These are phyloP conservation scores for Zoysia pacifica DNA, from an alignment of 176 grass and related monocot genomes.

Conservation along the genomic window DNA sequence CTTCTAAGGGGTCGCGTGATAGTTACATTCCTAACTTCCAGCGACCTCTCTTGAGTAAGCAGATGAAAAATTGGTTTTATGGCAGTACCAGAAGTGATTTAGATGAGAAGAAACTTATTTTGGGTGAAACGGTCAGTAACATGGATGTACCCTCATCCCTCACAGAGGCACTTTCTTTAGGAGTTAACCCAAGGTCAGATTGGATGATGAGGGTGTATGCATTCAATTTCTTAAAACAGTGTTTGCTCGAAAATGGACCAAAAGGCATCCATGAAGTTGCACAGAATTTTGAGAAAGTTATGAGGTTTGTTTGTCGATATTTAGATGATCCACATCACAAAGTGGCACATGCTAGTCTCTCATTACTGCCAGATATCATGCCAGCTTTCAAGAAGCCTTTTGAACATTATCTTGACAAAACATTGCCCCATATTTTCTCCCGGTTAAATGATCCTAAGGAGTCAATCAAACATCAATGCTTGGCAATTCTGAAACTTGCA, in stretches of 20 bases:
- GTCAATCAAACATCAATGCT: constrained; percentile 75
- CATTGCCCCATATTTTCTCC: constrained; percentile 79
- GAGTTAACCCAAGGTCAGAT: constrained; percentile 78
- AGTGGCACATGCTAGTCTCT: constrained; percentile 85
- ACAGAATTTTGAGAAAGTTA: constrained; percentile 93
- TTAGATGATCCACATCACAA: constrained; percentile 96
- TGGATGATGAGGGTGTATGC: constrained; percentile 91
- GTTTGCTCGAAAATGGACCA: constrained; percentile 59
- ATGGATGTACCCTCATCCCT: constrained; percentile 79
- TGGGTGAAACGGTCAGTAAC: constrained; percentile 61
- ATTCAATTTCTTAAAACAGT: constrained; percentile 69
- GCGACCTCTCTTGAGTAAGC: constrained; percentile 83
- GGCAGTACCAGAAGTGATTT: constrained; percentile 63
- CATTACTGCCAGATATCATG: constrained; percentile 80
- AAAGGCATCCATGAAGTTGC: constrained; percentile 82
- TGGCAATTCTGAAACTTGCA: constrained; percentile 63
- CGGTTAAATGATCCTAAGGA: constrained; percentile 87
- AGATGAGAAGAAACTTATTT: constrained; percentile 65
- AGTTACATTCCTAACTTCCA: constrained; percentile 80
- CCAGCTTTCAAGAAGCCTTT: constrained; percentile 76
- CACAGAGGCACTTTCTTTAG: constrained; percentile 69
- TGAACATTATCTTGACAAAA: constrained; percentile 88
- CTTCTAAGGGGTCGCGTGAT: constrained; percentile 38
- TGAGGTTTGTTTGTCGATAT: constrained; percentile 83
- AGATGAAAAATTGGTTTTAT: constrained; percentile 75